These are phyloP conservation scores for Botrytis fragariae DNA, from an alignment of 2,329 filamentous ascomycete species.

Conservation along the genomic window DNA sequence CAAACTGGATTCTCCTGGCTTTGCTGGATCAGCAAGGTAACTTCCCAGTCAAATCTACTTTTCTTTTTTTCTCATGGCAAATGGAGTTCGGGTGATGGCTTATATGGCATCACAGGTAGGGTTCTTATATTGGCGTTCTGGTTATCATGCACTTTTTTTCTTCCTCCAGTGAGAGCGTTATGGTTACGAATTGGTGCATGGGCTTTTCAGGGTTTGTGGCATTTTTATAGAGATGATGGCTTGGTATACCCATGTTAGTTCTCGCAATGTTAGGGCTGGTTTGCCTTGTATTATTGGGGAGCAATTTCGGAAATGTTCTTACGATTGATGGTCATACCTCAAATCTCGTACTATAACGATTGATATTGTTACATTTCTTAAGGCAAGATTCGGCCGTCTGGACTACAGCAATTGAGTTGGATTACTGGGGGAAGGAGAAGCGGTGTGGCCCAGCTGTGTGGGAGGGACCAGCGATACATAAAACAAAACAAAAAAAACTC, in stretches of 20 bases:
- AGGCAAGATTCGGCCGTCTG: slow-evolving; percentile 8
- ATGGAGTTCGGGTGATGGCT: slow-evolving; percentile 17
- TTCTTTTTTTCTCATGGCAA: not conserved
- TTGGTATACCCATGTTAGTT: slow-evolving; percentile 19
- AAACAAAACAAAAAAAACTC: slow-evolving; percentile 19
- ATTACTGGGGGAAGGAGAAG: slow-evolving; percentile 14
- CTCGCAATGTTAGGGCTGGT: slow-evolving; percentile 18
- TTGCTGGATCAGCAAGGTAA: slow-evolving; percentile 18
- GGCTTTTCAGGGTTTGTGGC: slow-evolving; percentile 15
- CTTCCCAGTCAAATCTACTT: not conserved
- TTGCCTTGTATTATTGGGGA: slow-evolving; percentile 18
- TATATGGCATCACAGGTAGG: slow-evolving; percentile 8
- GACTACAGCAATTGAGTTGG: slow-evolving; percentile 15
- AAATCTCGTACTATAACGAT: slow-evolving; percentile 13
- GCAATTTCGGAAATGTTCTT: slow-evolving; percentile 17
- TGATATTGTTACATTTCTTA: slow-evolving; percentile 14
- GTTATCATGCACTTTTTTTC: slow-evolving; percentile 9
- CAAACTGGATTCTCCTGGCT: slow-evolving; percentile 34
- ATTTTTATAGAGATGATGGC: slow-evolving; percentile 20
- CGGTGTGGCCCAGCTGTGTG: not conserved
- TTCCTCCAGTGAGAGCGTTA: slow-evolving; percentile 18
- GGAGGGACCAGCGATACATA: slow-evolving; percentile 4
- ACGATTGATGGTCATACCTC: slow-evolving; percentile 15
- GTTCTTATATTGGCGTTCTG: slow-evolving; percentile 13
- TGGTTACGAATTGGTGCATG: slow-evolving; percentile 15